These are phyloP conservation scores for Mycena sp. DNA, from an alignment of 1,284 basidiomycete genomes.

Conservation along the genomic window DNA sequence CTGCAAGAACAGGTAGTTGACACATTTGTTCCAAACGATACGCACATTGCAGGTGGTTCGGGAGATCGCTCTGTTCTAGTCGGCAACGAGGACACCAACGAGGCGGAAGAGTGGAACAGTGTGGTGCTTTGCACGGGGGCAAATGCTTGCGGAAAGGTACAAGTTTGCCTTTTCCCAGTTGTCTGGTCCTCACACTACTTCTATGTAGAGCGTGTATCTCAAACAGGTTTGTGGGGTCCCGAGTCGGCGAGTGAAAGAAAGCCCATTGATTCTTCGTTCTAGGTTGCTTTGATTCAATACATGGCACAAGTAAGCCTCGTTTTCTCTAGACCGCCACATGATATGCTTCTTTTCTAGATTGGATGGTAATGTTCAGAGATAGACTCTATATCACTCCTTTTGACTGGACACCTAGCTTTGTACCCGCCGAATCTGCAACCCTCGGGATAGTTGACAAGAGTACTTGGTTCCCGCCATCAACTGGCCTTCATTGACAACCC, in stretches of 20 bases:
- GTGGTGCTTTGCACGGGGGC: constrained; percentile 81
- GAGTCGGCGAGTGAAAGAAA: neutral
- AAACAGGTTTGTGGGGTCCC: constrained; percentile 72
- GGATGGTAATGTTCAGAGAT: constrained; percentile 67
- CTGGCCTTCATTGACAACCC: constrained; percentile 14
- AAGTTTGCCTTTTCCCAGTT: neutral
- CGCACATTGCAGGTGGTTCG: constrained; percentile 67
- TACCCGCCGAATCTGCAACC: constrained; percentile 84
- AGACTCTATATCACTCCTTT: constrained; percentile 13
- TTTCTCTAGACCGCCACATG: constrained; percentile 5
- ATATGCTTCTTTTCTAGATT: constrained; percentile 58
- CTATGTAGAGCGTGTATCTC: constrained; percentile 85
- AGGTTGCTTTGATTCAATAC: constrained; percentile 87
- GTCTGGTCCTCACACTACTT: constrained; percentile 22
- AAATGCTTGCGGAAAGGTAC: constrained; percentile 87
- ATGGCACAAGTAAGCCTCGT: constrained; percentile 79
- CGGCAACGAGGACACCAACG: constrained; percentile 37
- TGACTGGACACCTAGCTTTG: constrained; percentile 67
- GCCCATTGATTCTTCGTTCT: constrained; percentile 3
- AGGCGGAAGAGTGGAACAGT: constrained; percentile 56
- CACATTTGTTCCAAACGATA: constrained; percentile 87
- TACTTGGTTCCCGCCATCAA: constrained; percentile 7
- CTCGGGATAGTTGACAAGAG: constrained; percentile 93
- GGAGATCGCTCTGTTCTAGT: constrained; percentile 46
- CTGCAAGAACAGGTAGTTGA: constrained; percentile 86